Conservation (phyloP, 306 rosid species). For the Cucurbita pepo region DNA sequence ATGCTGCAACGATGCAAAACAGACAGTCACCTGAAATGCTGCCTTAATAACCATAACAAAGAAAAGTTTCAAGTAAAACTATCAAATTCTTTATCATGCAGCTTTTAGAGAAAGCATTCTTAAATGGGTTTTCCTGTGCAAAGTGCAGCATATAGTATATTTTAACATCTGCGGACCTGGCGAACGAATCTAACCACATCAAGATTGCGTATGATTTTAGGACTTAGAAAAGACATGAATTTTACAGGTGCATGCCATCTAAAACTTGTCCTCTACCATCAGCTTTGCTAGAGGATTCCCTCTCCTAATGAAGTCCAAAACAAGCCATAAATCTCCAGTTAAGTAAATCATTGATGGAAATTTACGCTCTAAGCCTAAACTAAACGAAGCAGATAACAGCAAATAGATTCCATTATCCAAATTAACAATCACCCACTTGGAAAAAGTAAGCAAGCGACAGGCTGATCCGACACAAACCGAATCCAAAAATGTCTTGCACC, state of each 20-base stretch:
- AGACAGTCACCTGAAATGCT: neutral
- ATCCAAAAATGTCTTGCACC: neutral
- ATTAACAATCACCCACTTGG: neutral
- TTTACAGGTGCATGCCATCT: conserved; percentile 10
- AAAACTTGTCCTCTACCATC: conserved; percentile 1
- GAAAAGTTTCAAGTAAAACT: neutral
- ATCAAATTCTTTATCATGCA: neutral
- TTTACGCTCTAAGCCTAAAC: neutral
- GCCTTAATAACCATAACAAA: neutral
- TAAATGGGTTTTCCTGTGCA: neutral
- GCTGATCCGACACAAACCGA: neutral
- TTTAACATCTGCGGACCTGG: neutral
- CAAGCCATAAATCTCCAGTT: neutral
- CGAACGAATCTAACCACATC: neutral
- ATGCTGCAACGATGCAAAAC: conserved; percentile 22
- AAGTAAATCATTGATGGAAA: neutral
- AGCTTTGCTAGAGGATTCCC: conserved; percentile 13
- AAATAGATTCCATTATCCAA: conserved; percentile 11
- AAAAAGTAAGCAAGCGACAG: neutral
- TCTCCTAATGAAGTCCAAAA: neutral
- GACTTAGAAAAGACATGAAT: conserved; percentile 9
- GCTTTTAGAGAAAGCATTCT: neutral
- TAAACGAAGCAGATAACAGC: neutral
- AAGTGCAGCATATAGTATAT: neutral
- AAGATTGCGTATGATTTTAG: conserved; percentile 18